Evolutionary conservation across 116 monocot genomes (phyloP).

Genomic region (Trichopus zeylanicus): DNA sequence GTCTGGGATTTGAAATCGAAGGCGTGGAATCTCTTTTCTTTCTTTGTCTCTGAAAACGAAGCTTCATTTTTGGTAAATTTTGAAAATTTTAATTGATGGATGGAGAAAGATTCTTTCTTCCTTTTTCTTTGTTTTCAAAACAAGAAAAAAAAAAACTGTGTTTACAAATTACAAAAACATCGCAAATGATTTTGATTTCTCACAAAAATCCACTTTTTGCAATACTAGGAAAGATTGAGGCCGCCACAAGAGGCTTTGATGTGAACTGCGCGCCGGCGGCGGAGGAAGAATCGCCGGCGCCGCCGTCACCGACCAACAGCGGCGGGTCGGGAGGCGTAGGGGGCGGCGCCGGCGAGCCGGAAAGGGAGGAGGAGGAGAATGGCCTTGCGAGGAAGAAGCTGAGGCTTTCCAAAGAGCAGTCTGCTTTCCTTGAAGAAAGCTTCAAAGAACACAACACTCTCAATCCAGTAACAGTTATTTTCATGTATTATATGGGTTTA

Average conservation of each 20-base stretch:
- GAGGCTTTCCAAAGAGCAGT: slow-evolving; percentile 9
- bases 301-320: no score
- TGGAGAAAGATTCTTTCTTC: no score
- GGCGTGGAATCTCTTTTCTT: no score
- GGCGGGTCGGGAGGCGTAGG: not conserved
- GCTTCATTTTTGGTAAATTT: no score
- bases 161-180: no score
- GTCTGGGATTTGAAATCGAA: no score
- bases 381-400: slow-evolving; percentile 3
- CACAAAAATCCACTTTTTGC: no score
- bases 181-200: no score
- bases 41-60: no score
- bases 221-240: not conserved
- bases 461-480: not conserved
- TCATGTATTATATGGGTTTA: not conserved
- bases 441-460: slow-evolving; percentile 15
- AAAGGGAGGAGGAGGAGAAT: slow-evolving; percentile 11
- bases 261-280: slow-evolving; percentile 9
- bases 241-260: not conserved
- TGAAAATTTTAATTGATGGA: no score
- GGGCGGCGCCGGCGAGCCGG: not conserved
- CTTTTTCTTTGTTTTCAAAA: no score
- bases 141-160: no score
- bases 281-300: not conserved
- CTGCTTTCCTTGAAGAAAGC: slow-evolving; percentile 13